These are phyloP conservation scores for Prototheca cutis DNA, from an alignment of 163 green algal species.

Conservation along the genomic window DNA sequence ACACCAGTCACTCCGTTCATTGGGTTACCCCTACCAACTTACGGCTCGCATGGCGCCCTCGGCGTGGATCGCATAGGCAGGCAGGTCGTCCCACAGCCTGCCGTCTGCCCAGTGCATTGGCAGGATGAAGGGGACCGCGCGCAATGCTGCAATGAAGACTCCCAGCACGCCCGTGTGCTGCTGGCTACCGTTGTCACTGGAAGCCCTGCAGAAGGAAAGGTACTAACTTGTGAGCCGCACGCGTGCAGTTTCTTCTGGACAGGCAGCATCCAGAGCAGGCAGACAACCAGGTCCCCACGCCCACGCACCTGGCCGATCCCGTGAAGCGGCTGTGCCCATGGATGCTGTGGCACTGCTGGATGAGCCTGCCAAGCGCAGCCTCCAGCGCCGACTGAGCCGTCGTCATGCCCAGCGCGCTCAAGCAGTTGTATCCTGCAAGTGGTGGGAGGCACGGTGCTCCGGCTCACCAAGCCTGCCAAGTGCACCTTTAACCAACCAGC, in stretches of 20 bases:
- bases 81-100: constrained; percentile 30
- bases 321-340: constrained; percentile 26
- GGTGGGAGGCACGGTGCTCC: too few relatives aligned
- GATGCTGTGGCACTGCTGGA: constrained; percentile 27
- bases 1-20: too few relatives aligned
- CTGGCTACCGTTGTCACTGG: too few relatives aligned
- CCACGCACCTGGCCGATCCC: neutral
- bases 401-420: constrained; percentile 44
- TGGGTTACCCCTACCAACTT: too few relatives aligned
- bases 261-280: too few relatives aligned
- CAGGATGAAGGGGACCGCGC: constrained; percentile 49
- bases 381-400: constrained; percentile 5
- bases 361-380: constrained; percentile 26
- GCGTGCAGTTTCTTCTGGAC: too few relatives aligned
- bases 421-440: constrained; percentile 30
- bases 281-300: too few relatives aligned
- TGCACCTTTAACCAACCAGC: too few relatives aligned
- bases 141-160: constrained; percentile 36
- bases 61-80: constrained; percentile 46
- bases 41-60: constrained; percentile 38
- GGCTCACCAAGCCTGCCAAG: too few relatives aligned
- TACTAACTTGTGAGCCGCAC: too few relatives aligned
- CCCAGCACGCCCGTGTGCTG: constrained; percentile 24
- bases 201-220: too few relatives aligned
- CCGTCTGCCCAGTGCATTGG: constrained; percentile 41